Evolutionary conservation across 139 green algal species (phyloP).

Genomic region (Chlamydomonas incerta): DNA sequence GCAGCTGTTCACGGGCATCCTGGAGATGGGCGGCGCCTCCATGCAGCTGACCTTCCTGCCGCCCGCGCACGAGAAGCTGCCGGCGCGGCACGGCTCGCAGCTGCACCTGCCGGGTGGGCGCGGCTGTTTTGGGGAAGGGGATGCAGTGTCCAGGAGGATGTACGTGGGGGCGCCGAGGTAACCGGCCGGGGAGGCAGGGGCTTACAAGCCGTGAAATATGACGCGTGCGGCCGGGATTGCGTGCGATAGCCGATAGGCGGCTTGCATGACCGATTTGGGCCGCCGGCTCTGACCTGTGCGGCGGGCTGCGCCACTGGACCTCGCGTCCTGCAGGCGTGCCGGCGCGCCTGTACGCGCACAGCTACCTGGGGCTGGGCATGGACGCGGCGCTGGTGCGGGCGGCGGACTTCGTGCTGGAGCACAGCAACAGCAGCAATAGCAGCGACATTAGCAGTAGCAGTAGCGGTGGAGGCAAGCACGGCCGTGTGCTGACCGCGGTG

Average conservation of each 20-base stretch:
- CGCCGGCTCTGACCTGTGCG: no score
- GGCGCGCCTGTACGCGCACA: slow-evolving; percentile 59
- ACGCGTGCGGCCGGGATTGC: no score
- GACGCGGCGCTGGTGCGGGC: slow-evolving; percentile 39
- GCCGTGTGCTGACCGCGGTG: no score
- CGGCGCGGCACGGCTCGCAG: slow-evolving; percentile 2
- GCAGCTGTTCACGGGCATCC: slow-evolving; percentile 46
- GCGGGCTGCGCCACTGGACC: no score
- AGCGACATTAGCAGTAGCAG: background rate
- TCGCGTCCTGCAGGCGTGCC: slow-evolving; percentile 53
- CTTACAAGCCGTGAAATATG: no score
- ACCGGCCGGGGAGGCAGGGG: no score
- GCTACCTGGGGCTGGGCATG: slow-evolving; percentile 64
- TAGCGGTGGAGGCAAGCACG: no score
- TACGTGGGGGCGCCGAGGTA: no score
- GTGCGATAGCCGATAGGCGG: no score
- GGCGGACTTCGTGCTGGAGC: slow-evolving; percentile 1
- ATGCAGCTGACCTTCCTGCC: slow-evolving; percentile 68
- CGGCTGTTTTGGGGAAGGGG: no score
- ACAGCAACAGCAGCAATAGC: slow-evolving; percentile 3
- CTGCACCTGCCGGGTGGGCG: slow-evolving; percentile 40
- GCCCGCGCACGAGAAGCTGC: background rate
- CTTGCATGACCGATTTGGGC: no score
- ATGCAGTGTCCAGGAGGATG: no score
- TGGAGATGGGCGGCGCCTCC: slow-evolving; percentile 68